Percentiles rank a stretch among this genome's conserved stretches.
phyloP scores from a whole-genome alignment of 805 yeast genomes.

The Yarrowia divulgata region DNA sequence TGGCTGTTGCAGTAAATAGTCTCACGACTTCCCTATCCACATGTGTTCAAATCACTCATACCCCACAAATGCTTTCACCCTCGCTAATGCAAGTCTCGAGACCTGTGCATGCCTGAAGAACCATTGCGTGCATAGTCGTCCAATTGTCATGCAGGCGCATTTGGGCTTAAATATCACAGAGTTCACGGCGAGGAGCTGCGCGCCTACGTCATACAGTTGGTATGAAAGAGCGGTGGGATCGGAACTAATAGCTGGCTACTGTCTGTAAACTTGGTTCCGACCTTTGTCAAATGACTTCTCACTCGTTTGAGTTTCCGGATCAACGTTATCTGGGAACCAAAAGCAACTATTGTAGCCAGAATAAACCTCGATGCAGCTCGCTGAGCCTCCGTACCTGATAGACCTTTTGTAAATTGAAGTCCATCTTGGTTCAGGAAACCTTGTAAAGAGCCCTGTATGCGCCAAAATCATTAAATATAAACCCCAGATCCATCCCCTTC shows the following conservation, averaged over 20 bases:
- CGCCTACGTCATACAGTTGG: not conserved
- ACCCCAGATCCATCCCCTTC: not conserved
- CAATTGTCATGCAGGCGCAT: constrained; percentile 4
- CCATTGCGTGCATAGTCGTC: not conserved
- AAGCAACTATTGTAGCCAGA: not conserved
- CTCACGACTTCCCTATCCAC: no score
- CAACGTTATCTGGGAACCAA: not conserved
- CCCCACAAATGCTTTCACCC: no score
- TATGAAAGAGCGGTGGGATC: not conserved
- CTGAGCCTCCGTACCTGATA: no score
- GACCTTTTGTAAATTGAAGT: not conserved
- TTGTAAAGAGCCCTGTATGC: not conserved
- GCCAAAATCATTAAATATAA: not conserved
- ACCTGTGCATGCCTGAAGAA: not conserved
- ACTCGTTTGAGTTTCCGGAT: no score
- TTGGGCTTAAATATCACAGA: not conserved
- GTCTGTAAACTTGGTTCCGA: no score
- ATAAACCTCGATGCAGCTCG: not conserved
- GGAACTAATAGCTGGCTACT: no score
- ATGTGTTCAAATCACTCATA: no score
- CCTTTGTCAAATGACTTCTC: no score
- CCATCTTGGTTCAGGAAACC: not conserved
- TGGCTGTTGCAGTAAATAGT: no score
- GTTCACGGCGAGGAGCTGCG: not conserved
- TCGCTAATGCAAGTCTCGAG: not conserved